Evolutionary conservation across 768 basidiomycete species (phyloP), one percentile per base, ranked within the genome.

Genomic region (Termitomyces sp.): DNA sequence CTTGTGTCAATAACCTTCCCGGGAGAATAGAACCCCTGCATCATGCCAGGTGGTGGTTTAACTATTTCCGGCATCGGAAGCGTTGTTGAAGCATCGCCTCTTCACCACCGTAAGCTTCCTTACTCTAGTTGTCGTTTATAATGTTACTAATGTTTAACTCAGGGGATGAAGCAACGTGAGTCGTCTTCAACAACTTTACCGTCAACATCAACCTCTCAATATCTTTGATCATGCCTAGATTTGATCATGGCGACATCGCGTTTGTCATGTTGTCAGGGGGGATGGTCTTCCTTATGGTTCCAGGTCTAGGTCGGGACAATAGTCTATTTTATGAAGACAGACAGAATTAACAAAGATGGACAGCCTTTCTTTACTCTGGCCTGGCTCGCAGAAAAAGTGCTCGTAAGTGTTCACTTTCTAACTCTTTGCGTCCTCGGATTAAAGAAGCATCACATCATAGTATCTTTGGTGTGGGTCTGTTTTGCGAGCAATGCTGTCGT

Each of bases 281-380:
- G 17, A 81, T 90, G 74, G 89, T 91, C 11, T 76, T 81, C 51
- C 83, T 89, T 72, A 91, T 89, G 87, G 76, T 91, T 38, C 87
- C 87, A 46, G 87, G 87, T 11, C 79, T 89, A 35, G 85, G 87
- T 84, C 60, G 54, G 60, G 38, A 54, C 50, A 40, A 23, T 37
- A 15, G 49, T 53, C 28, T 38, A 46, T 38, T 52, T 43, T n/a
- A 26, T 49, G 9, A n/a, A 51, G 9, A 33, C 50, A 50, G 14
- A 14, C 51, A 51, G n/a, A 10, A 21, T 37, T 56, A 41, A 60
- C 42, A 21, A n/a, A 44, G 42, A n/a, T 21, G 19, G 56, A 14
- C 62, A 86, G 87, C 82, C 0, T 88, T 89, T 67, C 76, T 89
- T 28, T 89, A 89, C 69, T 86, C 87, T 17, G 87, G 87, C 26